These are phyloP conservation scores for Leishmania braziliensis DNA, from an alignment of 208 protist genomes.

Conservation along the genomic window DNA sequence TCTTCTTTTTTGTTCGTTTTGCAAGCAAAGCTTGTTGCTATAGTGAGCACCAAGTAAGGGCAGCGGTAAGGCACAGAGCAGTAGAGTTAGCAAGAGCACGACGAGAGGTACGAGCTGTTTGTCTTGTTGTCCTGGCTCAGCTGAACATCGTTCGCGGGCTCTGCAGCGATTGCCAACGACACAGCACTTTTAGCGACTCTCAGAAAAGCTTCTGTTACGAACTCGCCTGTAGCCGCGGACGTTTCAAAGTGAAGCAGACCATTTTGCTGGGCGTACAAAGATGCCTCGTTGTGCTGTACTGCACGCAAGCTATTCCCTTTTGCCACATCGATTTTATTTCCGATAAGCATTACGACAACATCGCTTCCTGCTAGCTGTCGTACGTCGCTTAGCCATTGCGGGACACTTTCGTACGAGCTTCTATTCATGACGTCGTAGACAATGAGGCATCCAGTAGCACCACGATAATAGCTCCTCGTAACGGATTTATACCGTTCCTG, in stretches of 20 bases:
- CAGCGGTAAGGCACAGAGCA: not conserved
- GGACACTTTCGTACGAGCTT: conserved; percentile 94
- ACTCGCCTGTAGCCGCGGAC: conserved; percentile 91
- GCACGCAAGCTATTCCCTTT: conserved; percentile 63
- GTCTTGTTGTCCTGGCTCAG: not conserved
- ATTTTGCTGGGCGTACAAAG: conserved; percentile 94
- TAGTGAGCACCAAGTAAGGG: not conserved
- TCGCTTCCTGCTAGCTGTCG: conserved; percentile 91
- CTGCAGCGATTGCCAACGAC: not conserved
- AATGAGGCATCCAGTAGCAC: conserved; percentile 97
- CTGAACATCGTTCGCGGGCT: not conserved
- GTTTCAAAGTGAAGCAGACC: conserved; percentile 91
- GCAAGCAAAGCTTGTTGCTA: not conserved
- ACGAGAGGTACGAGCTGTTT: conserved; percentile 7
- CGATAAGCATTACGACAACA: conserved; percentile 89
- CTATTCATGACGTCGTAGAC: conserved; percentile 98
- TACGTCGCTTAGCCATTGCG: conserved; percentile 96
- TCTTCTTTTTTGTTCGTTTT: no score
- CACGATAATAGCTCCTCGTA: conserved; percentile 96
- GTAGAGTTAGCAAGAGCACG: conserved; percentile 20
- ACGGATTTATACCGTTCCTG: conserved; percentile 99
- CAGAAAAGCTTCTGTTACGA: conserved; percentile 94
- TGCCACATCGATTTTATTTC: conserved; percentile 94
- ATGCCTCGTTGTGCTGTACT: conserved; percentile 95
- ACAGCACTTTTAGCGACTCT: conserved; percentile 66